Conservation (phyloP, 257 asterid species). For the Buddleja alternifolia region DNA sequence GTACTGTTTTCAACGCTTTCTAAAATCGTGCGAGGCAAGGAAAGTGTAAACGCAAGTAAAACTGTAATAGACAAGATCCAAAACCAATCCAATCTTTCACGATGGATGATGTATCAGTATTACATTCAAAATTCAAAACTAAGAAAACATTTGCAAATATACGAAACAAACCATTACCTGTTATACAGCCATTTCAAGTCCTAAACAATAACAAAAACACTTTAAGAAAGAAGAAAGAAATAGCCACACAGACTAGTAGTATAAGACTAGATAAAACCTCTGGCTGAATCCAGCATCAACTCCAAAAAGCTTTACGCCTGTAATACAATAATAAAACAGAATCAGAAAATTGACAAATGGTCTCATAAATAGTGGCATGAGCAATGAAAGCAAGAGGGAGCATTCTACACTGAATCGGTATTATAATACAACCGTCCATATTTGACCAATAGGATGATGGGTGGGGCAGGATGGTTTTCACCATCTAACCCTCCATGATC, state of each 20-base stretch:
- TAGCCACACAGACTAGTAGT: conserved; percentile 34
- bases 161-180: conserved; percentile 36
- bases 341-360: conserved; percentile 5
- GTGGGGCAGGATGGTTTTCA: no score
- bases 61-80: not conserved
- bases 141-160: conserved; percentile 32
- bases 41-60: not conserved
- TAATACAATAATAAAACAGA: conserved; percentile 19
- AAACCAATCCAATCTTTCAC: conserved; percentile 26
- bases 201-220: conserved; percentile 33
- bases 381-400: not conserved
- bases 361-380: not conserved
- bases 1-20: not conserved
- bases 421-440: no score
- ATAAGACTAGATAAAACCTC: conserved; percentile 30
- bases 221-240: conserved; percentile 20
- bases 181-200: conserved; percentile 36
- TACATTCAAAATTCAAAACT: conserved; percentile 41
- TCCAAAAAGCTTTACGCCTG: conserved; percentile 41
- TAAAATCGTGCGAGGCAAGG: not conserved
- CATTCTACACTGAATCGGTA: no score
- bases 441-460: no score
- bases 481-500: no score
- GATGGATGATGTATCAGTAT: conserved; percentile 7
- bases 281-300: conserved; percentile 31